These are phyloP conservation scores for Macrophomina tecta DNA, from an alignment of 2,329 filamentous ascomycete species.

Conservation along the genomic window DNA sequence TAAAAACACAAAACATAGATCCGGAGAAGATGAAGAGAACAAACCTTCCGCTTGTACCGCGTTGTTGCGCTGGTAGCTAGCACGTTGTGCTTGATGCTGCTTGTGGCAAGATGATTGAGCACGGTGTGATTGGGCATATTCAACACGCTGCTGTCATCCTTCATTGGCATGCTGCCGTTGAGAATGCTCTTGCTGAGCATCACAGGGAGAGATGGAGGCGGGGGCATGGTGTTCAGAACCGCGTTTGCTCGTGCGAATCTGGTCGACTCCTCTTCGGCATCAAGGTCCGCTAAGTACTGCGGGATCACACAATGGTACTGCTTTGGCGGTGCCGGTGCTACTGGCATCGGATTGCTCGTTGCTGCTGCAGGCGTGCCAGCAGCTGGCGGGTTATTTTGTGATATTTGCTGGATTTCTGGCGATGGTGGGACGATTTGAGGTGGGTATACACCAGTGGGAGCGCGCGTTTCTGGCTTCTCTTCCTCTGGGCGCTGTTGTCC, in stretches of 20 bases:
- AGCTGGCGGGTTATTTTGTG: slow-evolving; percentile 30
- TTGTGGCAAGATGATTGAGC: slow-evolving; percentile 93
- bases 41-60: slow-evolving; percentile 93
- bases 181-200: slow-evolving; percentile 95
- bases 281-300: slow-evolving; percentile 83
- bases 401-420: slow-evolving; percentile 37
- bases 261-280: slow-evolving; percentile 79
- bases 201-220: slow-evolving; percentile 83
- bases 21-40: slow-evolving; percentile 31
- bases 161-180: slow-evolving; percentile 88
- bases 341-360: slow-evolving; percentile 32
- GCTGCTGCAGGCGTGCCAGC: slow-evolving; percentile 38
- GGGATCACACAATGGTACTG: slow-evolving; percentile 78
- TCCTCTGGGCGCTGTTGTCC: slow-evolving; percentile 15
- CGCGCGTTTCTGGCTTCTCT: slow-evolving; percentile 32
- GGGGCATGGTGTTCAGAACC: slow-evolving; percentile 79
- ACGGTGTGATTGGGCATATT: slow-evolving; percentile 98
- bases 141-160: slow-evolving; percentile 96
- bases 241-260: slow-evolving; percentile 75
- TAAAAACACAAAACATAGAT: slow-evolving; percentile 1
- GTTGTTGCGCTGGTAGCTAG: slow-evolving; percentile 95
- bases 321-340: slow-evolving; percentile 52
- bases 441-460: slow-evolving; percentile 44
- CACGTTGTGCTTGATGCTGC: slow-evolving; percentile 96
- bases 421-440: slow-evolving; percentile 49